Base-by-base conservation (phyloP, 441 rosid species). In the Mallotus japonicus region DNA sequence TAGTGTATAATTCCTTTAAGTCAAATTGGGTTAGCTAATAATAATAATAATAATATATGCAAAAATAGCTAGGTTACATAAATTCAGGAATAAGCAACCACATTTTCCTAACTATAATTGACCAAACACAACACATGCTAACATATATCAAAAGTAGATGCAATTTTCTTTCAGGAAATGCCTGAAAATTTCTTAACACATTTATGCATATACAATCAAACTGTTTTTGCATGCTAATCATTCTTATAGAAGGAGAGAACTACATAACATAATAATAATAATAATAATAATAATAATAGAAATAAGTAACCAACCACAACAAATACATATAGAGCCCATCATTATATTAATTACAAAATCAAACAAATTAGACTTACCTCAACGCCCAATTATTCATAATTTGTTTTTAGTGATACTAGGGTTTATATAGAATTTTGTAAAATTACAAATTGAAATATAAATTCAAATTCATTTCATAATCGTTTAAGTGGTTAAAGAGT, bases 121-220 rank as follows among this genome's bases (percentile, higher is more conserved):
- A 71, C 67, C 20, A 71, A 62, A 71, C 67, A 71, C 5, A 20
- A 47, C 74, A 71, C 58, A 49, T 60, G 74, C n/a, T 47, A 61
- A 5, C 32, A 28, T 1, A 28, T 5, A 11, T 50, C 5, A 60
- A 47, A 1, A 12, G n/a, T 16, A 3, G 22, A 54, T 16, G 8
- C 73, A 60, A 22, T 60, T 67, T 67, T 6, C 6, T 10, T 12
- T 19, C 37, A 51, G 0, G 19, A 62, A 32, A 11, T 67, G n/a
- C 37, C 34, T 28, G 46, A 49, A 59, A 40, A 20, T 47, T 13
- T 15, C 8, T 32, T 24, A 5, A 3, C 16, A 4, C 24, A 46
- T 46, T 8, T 44, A 24, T 51, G 19, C 8, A 51, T 10, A 50
- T 24, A 16, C 19, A 15, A 32, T 50, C 13, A 22, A 66, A 66